Base-by-base conservation (phyloP, 108 stramenopile genomes). In the Cyclotella sp. region DNA sequence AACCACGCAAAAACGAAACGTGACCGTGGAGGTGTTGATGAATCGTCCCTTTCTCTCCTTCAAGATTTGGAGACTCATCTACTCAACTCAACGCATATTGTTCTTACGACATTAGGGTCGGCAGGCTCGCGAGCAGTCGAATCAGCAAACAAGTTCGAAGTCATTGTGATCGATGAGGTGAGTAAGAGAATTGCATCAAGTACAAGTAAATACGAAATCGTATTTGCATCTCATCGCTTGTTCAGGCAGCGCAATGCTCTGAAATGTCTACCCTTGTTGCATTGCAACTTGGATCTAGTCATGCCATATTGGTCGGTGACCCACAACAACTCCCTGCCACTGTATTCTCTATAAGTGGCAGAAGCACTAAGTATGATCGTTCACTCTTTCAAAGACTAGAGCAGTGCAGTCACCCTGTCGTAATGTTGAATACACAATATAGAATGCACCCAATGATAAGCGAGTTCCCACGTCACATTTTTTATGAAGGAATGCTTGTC, bases 401-500 rank as follows among this genome's bases (percentile, higher is more conserved):
- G 63, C 85, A 81, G 13, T 73, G 78, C 21, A 80, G 80, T 1
- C 89, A 92, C 59, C 70, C 85, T n/a, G 88, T 92, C 18, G 88
- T 91, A 63, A 41, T 98, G 82, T 77, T 98, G 27, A 93, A 97
- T 65, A 87, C 86, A n/a, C 97, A 98, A 82, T 95, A 97, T 82
- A 62, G 96, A 39, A 91, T 91, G 91, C 77, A 90, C 49, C 89
- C 90, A 16, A 27, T 54, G 58, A 92, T 94, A 9, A 76, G 85
- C 12, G 79, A 67, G 44, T 94, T 92, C 67, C 89, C 90, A n/a
- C 89, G 90, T 21, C 70, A 68, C 28, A 75, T 76, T 10, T 92
- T 91, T 62, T 94, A 94, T 72, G 57, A 70, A 19, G 85, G 83
- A 27, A 53, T 62, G 34, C 72, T 94, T 3, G 11, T 70, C 29